Evolutionary conservation across 2,329 filamentous ascomycete genomes (phyloP).

Genomic region (Trichothecium roseum): DNA sequence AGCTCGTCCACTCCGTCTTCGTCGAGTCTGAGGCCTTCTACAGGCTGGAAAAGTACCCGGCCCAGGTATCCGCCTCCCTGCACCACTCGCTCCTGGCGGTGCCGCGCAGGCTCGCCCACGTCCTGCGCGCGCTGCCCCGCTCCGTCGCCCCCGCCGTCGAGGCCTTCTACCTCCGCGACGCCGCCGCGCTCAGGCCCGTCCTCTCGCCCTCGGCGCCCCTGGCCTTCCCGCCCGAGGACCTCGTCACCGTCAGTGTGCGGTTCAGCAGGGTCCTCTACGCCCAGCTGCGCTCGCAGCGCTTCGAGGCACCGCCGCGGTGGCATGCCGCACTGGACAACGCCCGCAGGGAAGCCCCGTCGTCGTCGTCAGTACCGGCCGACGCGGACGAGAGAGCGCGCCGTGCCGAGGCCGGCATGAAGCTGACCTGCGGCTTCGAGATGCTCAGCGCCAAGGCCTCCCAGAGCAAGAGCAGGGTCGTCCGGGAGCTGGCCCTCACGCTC

Average conservation of each 20-base stretch:
- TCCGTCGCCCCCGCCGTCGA: conserved; percentile 78
- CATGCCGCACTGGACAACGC: conserved; percentile 16
- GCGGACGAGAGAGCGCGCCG: conserved; percentile 14
- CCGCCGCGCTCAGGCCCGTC: conserved; percentile 61
- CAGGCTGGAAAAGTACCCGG: conserved; percentile 73
- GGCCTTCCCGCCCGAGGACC: conserved; percentile 64
- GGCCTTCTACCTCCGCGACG: conserved; percentile 84
- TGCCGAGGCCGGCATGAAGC: conserved; percentile 75
- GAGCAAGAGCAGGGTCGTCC: conserved; percentile 55
- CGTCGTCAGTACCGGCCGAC: conserved; percentile 1
- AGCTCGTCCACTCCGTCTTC: conserved; percentile 59
- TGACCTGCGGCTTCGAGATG: conserved; percentile 87
- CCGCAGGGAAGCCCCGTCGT: conserved; percentile 5
- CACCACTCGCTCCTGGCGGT: conserved; percentile 66
- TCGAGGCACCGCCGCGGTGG: conserved; percentile 52
- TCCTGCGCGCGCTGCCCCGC: conserved; percentile 65
- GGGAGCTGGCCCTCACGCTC: conserved; percentile 67
- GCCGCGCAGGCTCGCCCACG: conserved; percentile 70
- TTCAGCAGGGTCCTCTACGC: conserved; percentile 89
- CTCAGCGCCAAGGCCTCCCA: conserved; percentile 58
- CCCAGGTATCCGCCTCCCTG: conserved; percentile 61
- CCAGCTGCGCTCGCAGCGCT: conserved; percentile 79
- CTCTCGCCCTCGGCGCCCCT: conserved; percentile 42
- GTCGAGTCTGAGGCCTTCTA: conserved; percentile 89
- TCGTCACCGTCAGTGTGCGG: conserved; percentile 66